Base-by-base conservation (phyloP, 169 alveolate species). In the Plasmodium billcollinsi region DNA sequence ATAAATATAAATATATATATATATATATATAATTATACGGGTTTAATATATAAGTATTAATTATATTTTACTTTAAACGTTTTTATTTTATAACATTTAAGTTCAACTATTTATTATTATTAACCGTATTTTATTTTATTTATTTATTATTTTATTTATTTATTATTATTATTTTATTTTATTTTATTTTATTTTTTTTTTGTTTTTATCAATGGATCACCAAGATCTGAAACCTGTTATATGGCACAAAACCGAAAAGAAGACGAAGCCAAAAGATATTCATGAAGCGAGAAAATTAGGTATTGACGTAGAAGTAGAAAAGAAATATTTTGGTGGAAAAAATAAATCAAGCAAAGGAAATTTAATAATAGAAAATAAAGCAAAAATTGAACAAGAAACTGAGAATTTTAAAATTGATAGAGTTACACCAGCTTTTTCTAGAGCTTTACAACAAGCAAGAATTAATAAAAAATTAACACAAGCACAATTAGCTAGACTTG, bases 371-470 rank as follows among this genome's bases (percentile, higher is more conserved):
- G 89, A 52, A 88, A 94, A 95, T 56, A 94, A 94, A 66, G 94
- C 95, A 12, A 94, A 94, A 50, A 94, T 94, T 45, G 96, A 94
- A 62, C 92, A 92, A 29, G 96, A 94, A 58, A 92, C 93, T 1
- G 96, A 94, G 56, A 88, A 90, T 47, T 94, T 94, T 71, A 90
- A 88, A 62, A 88, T 94, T 14, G 96, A 94, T 54, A 78, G 96
- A 39, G 95, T 94, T 43, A 92, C 92, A 14, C 94, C 90, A 45
- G 93, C 86, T 11, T 94, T 94, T 76, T 88, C 95, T 11, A 89
- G 92, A 67, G 96, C 96, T 58, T 66, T 94, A 26, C 96, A 94
- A 83, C 92, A 93, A 93, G 96, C 96, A 7, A 73, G 96, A 49
- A 50, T 91, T 62, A 93, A 74, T 11, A 93, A 93, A 72, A 91